Base-by-base conservation (phyloP, 495 filamentous ascomycete species). In the Alectoria sarmentosa region DNA sequence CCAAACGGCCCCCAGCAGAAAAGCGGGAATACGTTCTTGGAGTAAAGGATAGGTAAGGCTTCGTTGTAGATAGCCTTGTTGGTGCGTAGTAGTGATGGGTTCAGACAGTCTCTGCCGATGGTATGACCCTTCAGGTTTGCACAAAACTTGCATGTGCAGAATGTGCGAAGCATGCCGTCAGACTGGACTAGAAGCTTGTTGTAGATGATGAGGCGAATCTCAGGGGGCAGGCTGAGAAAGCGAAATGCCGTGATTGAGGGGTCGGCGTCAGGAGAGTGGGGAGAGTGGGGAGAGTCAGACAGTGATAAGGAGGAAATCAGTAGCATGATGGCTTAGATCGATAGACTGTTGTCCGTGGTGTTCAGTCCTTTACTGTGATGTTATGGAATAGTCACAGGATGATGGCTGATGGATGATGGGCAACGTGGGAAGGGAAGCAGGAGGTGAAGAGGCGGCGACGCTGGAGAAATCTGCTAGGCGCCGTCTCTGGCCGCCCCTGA, bases 151-250 rank as follows among this genome's bases (percentile, higher is more conserved):
- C 46, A 49, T 11, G 23, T 28, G 46, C 46, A 49, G 23, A 49
- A 26, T 13, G n/a, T 49, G 23, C 46, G 46, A 26, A 13, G n/a
- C 9, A 49, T 4, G n/a, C 5, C 46, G 14, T 49, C 9, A 61
- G 38, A 30, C 34, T 61, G 58, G 36, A 26, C 39, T 9, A 38
- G 37, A 42, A 60, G 58, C 41, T 57, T 37, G 38, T n/a, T 36
- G 1, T 42, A 44, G 36, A 57, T 57, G 1, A 36, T 2, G 1
- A 58, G 19, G 13, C 38, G 38, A 30, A 63, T 17, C 21, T 58
- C 52, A 21, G 34, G 11, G 21, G 61, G 38, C n/a, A 58, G 17
- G 17, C 38, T 57, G 23, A 46, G 38, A 26, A 58, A 34, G 4
- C 3, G 26, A 36, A 23, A 36, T 26, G 26, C 49, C 11, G 48